Conservation (phyloP, 1,139 yeast species). For the Eremothecium coryli region DNA sequence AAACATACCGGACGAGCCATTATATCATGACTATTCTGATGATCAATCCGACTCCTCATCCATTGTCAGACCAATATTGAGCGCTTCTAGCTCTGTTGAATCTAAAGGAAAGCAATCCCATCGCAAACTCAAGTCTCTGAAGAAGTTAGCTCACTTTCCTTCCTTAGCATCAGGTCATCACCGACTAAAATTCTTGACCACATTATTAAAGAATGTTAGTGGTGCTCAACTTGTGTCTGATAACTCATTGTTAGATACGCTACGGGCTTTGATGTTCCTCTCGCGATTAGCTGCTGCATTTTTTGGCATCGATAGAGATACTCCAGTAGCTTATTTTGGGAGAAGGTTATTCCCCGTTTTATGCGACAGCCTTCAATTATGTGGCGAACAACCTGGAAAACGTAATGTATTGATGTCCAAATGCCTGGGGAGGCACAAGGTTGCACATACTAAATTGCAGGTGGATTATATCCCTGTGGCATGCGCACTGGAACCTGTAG, state of each 20-base stretch:
- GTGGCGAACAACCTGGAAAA: constrained; percentile 13
- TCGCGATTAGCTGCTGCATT: constrained; percentile 24
- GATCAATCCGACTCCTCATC: constrained; percentile 6
- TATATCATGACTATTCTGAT: constrained; percentile 5
- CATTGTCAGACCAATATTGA: background rate
- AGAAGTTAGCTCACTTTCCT: constrained; percentile 6
- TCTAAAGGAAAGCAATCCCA: background rate
- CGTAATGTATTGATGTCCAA: constrained; percentile 16
- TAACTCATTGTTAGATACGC: constrained; percentile 21
- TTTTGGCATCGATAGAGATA: constrained; percentile 15
- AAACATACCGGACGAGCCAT: constrained; percentile 17
- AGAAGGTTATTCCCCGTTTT: constrained; percentile 20
- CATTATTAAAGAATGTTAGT: constrained; percentile 23
- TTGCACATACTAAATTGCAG: constrained; percentile 19
- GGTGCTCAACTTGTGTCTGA: constrained; percentile 23
- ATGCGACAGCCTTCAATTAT: constrained; percentile 11
- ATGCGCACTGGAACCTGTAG: constrained; percentile 18
- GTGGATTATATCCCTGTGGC: constrained; percentile 28
- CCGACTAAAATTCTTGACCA: constrained; percentile 20
- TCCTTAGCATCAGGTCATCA: constrained; percentile 9
- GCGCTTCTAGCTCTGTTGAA: background rate
- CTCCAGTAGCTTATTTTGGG: constrained; percentile 22
- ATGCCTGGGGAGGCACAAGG: constrained; percentile 19
- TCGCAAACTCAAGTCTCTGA: constrained; percentile 5
- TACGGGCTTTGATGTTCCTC: constrained; percentile 19